These are phyloP conservation scores for Ceratocystis colombiana DNA, from an alignment of 2,329 filamentous ascomycete genomes.

Conservation along the genomic window DNA sequence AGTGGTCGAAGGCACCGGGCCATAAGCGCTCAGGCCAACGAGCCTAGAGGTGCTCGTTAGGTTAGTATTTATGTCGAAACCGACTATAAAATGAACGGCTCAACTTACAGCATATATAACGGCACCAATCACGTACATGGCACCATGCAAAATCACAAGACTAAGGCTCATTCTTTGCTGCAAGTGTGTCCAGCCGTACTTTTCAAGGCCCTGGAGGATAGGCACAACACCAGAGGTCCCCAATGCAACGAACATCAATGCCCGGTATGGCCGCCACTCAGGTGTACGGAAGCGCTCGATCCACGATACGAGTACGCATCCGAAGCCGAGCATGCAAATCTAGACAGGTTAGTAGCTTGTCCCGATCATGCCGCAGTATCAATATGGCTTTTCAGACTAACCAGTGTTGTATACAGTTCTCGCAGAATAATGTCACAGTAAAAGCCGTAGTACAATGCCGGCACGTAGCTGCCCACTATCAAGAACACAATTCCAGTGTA, in stretches of 20 bases:
- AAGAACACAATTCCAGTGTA: constrained; percentile 88
- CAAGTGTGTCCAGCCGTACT: constrained; percentile 58
- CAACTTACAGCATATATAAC: constrained; percentile 66
- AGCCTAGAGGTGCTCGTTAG: constrained; percentile 36
- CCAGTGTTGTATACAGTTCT: constrained; percentile 63
- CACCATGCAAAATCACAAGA: constrained; percentile 71
- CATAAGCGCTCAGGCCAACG: constrained; percentile 72
- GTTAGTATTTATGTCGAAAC: background rate
- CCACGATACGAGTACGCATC: constrained; percentile 66
- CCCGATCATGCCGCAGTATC: background rate
- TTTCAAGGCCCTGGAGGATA: constrained; percentile 60
- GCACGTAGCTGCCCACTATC: constrained; percentile 85
- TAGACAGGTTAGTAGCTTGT: constrained; percentile 31
- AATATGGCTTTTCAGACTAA: constrained; percentile 35
- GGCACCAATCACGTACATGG: constrained; percentile 76
- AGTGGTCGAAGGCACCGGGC: constrained; percentile 77
- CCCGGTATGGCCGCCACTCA: constrained; percentile 71
- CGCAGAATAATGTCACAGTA: constrained; percentile 58
- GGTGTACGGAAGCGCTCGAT: constrained; percentile 77
- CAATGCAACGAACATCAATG: constrained; percentile 80
- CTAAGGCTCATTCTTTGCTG: constrained; percentile 65
- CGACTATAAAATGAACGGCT: constrained; percentile 11
- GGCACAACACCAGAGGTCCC: constrained; percentile 77
- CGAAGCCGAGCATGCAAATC: constrained; percentile 69
- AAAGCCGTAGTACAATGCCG: constrained; percentile 79